Evolutionary conservation across 495 filamentous ascomycete genomes (phyloP).

Genomic region (Daldinia caldariorum): DNA sequence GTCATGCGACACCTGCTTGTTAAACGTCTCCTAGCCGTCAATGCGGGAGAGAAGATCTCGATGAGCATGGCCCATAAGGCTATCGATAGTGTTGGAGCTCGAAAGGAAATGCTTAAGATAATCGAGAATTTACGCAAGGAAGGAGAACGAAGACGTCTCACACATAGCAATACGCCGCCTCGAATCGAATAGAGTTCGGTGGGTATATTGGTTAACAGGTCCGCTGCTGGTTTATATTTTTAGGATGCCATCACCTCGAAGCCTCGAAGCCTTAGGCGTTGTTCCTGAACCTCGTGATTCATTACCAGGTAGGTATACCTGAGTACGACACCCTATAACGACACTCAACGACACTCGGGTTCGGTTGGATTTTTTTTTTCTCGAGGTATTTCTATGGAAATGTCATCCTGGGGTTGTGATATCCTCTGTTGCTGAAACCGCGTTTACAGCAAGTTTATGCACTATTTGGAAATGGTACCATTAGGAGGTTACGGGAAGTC

Average conservation of each 20-base stretch:
- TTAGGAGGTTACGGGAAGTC: neutral
- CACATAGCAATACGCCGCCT: constrained; percentile 43
- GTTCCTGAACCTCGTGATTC: neutral
- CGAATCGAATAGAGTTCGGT: constrained; percentile 43
- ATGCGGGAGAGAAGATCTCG: constrained; percentile 81
- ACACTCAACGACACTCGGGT: no score
- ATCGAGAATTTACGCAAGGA: constrained; percentile 85
- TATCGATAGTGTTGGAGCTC: constrained; percentile 76
- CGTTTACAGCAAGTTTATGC: neutral
- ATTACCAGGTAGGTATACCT: no score
- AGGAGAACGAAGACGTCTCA: constrained; percentile 74
- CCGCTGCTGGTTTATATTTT: neutral
- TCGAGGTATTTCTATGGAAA: neutral
- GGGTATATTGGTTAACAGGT: neutral
- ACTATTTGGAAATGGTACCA: neutral
- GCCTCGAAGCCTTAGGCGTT: neutral
- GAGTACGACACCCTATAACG: neutral
- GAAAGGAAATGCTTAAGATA: constrained; percentile 89
- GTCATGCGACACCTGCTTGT: constrained; percentile 89
- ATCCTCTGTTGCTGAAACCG: constrained; percentile 3
- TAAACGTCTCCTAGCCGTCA: constrained; percentile 79
- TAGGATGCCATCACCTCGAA: neutral
- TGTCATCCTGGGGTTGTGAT: neutral
- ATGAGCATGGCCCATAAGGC: constrained; percentile 88
- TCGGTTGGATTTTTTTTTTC: no score